Base-by-base conservation (phyloP, 257 asterid species). In the Agastache rugosa region DNA sequence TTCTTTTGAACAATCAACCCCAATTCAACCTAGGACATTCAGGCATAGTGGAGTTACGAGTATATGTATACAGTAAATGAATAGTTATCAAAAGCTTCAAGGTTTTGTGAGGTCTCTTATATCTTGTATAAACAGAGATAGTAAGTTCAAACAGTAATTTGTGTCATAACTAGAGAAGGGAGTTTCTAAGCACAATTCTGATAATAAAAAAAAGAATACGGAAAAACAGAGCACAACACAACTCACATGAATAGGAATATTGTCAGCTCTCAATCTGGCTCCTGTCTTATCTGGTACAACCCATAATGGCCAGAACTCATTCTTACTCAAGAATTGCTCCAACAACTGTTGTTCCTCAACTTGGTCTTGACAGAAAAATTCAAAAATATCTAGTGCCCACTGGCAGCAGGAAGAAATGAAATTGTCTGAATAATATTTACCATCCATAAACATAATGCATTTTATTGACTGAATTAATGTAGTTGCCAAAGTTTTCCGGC, bases 311-410 rank as follows among this genome's bases (percentile, higher is more conserved):
- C 97, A 92, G 35, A 29, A 78, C 59, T 86, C 93, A 80, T 75
- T 86, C 85, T 80, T 79, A 76, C 83, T 78, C 59, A 95, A 83
- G 8, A 95, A 75, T 76, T 79, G 83, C 71, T 90, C 96, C 81
- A 95, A 84, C 77, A 95, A 81, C 79, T 83, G 82, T 75, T 92
- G 99, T 79, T 87, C 89, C 88, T 90, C 97, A 74, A 81, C 70
- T 78, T 92, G 87, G 80, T 95, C 88, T 53, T 72, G 71, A 77
- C 93, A 89, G 74, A 90, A 76, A 79, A 69, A 14, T 63, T 85
- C 88, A 86, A 90, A 78, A 74, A 90, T 83, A 69, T 85, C 90
- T 56, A 83, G 82, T 78, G 84, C 74, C 96, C 96, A 90, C 34
- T 68, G 88, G 87, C 92, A 90, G 89, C 93, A 90, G 31, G 85